A percentile compares a stretch with the other conserved stretches of the same genome.
Evolutionary conservation across 495 filamentous ascomycete genomes (phyloP).

Genomic region (Haplographium delicatum): DNA sequence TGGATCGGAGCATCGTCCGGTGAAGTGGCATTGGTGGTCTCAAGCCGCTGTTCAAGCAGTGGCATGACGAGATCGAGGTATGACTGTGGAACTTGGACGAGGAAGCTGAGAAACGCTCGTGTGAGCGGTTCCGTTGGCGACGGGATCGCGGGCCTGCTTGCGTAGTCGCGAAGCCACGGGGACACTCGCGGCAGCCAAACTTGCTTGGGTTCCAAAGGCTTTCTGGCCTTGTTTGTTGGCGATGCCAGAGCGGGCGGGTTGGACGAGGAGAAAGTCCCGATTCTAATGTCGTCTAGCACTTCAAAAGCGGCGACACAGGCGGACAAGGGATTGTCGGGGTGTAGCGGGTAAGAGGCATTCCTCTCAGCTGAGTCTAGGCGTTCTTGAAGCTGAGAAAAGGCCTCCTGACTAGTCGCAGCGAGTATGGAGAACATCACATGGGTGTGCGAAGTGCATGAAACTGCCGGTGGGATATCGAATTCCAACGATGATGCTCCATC

Average conservation of each 20-base stretch:
- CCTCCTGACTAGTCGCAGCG: conserved; percentile 5
- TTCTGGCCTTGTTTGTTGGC: background rate
- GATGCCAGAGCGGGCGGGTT: background rate
- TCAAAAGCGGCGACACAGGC: conserved; percentile 9
- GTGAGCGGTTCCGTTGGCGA: background rate
- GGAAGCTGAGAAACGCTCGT: conserved; percentile 3
- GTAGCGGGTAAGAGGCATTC: conserved; percentile 1
- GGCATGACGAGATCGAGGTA: conserved; percentile 10
- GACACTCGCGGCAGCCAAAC: conserved; percentile 1
- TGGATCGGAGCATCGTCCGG: background rate
- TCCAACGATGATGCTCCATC: background rate
- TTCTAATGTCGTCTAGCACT: conserved; percentile 1
- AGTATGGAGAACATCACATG: conserved; percentile 10
- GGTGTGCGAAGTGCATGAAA: background rate
- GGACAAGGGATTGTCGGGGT: conserved; percentile 5
- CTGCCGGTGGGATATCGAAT: background rate
- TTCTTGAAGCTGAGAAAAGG: conserved; percentile 10
- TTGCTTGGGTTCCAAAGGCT: background rate
- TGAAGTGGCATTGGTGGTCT: background rate
- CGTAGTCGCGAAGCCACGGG: conserved; percentile 5
- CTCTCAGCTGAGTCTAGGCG: conserved; percentile 4
- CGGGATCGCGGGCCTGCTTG: background rate
- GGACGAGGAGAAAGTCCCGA: conserved; percentile 1
- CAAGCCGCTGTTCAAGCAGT: conserved; percentile 8
- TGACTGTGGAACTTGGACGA: conserved; percentile 8